phyloP scores from a whole-genome alignment of 2,329 filamentous ascomycete species.

The Sordariomycetes sp. region DNA sequence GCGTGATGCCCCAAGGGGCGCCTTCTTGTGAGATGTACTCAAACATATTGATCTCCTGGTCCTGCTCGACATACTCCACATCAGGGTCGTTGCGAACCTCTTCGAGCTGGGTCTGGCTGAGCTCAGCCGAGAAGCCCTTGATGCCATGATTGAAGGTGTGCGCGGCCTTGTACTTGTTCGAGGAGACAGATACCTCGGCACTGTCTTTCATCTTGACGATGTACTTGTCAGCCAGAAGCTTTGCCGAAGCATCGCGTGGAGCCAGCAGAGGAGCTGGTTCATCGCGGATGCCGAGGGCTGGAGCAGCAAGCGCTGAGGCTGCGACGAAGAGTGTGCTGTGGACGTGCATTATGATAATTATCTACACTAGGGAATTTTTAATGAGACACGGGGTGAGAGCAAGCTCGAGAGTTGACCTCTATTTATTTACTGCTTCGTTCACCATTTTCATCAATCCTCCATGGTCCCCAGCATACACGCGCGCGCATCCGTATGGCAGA shows the following conservation, averaged over 20 bases:
- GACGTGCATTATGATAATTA: too few relatives aligned
- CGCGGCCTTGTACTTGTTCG: slow-evolving; percentile 1
- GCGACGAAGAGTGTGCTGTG: slow-evolving; percentile 4
- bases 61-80: slow-evolving; percentile 20
- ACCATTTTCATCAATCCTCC: too few relatives aligned
- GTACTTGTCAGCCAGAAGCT: not conserved
- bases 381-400: too few relatives aligned
- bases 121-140: slow-evolving; percentile 11
- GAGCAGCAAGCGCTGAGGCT: slow-evolving; percentile 3
- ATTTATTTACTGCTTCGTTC: too few relatives aligned
- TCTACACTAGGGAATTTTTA: too few relatives aligned
- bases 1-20: slow-evolving; percentile 14
- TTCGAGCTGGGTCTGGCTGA: slow-evolving; percentile 10
- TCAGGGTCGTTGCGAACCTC: slow-evolving; percentile 10
- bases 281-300: not conserved
- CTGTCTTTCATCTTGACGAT: slow-evolving; percentile 4
- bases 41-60: slow-evolving; percentile 14
- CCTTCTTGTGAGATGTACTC: slow-evolving; percentile 13
- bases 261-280: slow-evolving; percentile 1
- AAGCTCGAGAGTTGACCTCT: too few relatives aligned
- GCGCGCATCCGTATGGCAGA: too few relatives aligned
- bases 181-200: not conserved
- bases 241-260: not conserved
- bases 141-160: slow-evolving; percentile 5
- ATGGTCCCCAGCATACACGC: too few relatives aligned